Base-by-base conservation (phyloP, 306 rosid species). In the Hylodesmum podocarpum region DNA sequence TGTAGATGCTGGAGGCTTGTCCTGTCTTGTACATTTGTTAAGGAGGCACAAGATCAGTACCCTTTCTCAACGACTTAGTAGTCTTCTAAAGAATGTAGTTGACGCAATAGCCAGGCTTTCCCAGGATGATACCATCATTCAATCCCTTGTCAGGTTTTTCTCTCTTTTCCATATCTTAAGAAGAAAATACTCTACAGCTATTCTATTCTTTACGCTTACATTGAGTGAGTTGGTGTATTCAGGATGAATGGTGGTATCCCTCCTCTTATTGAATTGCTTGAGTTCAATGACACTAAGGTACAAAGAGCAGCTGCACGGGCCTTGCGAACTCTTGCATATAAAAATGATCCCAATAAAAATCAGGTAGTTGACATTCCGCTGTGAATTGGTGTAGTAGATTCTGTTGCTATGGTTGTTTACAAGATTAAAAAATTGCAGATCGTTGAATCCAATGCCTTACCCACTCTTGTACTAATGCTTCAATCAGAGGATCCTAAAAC, bases 181-280 rank as follows among this genome's bases (percentile, higher is more conserved):
- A 70, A 34, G 31, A 0, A 37, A 1, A 19, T 66, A 28, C 14
- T 33, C 10, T 15, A 3, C 50, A 9, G 0, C 61, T 37, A 22
- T 64, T n/a, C 13, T 54, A 58, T 61, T 39, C 5, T 16, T 16
- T 72, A 1, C 13, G 54, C 72, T 64, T 16, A 53, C 39, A 18
- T 34, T 29, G 44, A 47, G n/a, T n/a, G n/a, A n/a, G n/a, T 65
- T 53, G 6, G 27, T 43, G 14, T 25, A 34, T 73, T 70, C 87
- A 89, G 97, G 84, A 43, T 12, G 63, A 91, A 89, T 83, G 91
- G 91, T 82, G 95, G 90, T 34, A 89, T 91, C 33, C 91, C 89
- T 54, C 84, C 87, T 81, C 93, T 91, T 12, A 93, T 91, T 70
- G 87, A 88, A 72, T 63, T 89, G 83, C 91, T 91, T 51, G 87